Evolutionary conservation across 179 eudicot species (phyloP).

Genomic region (Spinacia oleracea): DNA sequence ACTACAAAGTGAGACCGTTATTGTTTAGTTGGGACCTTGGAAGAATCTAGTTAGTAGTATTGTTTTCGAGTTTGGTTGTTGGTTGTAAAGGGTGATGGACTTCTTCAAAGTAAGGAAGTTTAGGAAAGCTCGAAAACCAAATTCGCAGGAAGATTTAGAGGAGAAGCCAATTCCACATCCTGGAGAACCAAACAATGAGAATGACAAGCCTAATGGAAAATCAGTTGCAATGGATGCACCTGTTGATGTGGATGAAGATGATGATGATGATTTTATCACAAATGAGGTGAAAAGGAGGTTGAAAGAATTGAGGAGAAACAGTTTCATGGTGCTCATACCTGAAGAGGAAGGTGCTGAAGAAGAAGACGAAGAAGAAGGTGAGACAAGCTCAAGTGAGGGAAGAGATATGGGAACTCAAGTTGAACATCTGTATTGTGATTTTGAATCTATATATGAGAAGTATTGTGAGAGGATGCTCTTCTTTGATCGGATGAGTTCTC

Average conservation of each 20-base stretch:
- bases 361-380: constrained; percentile 68
- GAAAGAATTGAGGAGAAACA: constrained; percentile 88
- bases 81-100: constrained; percentile 48
- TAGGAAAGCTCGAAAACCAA: constrained; percentile 55
- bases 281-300: constrained; percentile 91
- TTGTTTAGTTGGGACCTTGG: background rate
- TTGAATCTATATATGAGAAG: constrained; percentile 70
- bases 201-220: constrained; percentile 45
- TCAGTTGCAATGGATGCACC: constrained; percentile 45
- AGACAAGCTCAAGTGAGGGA: constrained; percentile 75
- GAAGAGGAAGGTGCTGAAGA: constrained; percentile 69
- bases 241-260: constrained; percentile 60
- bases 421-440: constrained; percentile 70
- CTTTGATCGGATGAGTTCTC: constrained; percentile 77
- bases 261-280: constrained; percentile 87
- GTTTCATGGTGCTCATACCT: constrained; percentile 94
- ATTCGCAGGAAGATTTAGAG: constrained; percentile 37
- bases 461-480: constrained; percentile 85
- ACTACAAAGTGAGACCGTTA: too few relatives aligned
- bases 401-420: constrained; percentile 73
- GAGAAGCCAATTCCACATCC: constrained; percentile 51
- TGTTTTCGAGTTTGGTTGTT: background rate
- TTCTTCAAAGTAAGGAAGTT: constrained; percentile 69
- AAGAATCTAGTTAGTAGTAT: background rate
- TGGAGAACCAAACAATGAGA: constrained; percentile 48